phyloP scores from a whole-genome alignment of 257 asterid genomes.

The Solanum sejunctum region DNA sequence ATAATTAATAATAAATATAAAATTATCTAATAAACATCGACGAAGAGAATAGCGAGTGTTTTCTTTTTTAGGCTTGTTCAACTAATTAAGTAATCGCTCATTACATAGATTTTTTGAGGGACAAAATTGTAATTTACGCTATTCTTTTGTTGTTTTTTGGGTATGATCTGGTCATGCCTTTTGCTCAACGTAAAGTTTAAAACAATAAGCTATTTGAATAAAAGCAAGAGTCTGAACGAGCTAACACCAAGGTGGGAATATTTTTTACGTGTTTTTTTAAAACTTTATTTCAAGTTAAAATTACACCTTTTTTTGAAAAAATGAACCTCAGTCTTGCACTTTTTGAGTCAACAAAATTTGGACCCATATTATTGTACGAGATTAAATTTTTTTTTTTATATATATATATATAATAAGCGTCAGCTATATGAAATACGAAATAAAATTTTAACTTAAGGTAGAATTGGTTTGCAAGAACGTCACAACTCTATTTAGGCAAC shows the following conservation, averaged over 20 bases:
- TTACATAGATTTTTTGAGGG: background rate
- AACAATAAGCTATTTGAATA: background rate
- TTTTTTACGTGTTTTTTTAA: background rate
- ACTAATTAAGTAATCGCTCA: background rate
- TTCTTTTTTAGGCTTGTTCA: background rate
- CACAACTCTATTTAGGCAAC: background rate
- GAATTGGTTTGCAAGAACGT: background rate
- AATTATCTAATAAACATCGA: no score
- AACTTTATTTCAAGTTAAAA: no score
- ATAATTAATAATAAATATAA: no score
- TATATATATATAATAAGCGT: background rate
- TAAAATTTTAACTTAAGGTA: background rate
- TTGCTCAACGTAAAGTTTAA: background rate
- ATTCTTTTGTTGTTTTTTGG: background rate
- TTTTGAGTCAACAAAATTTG: background rate
- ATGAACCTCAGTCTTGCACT: fast-evolving
- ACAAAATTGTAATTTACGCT: background rate
- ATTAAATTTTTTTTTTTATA: no score
- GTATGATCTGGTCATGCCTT: background rate
- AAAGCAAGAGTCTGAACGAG: background rate
- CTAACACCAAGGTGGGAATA: background rate
- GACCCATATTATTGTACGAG: no score
- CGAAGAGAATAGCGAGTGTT: background rate
- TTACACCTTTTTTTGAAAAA: background rate
- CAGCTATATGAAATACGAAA: background rate